Conservation (phyloP, 768 basidiomycete genomes). For the Boletus subcaerulescens region DNA sequence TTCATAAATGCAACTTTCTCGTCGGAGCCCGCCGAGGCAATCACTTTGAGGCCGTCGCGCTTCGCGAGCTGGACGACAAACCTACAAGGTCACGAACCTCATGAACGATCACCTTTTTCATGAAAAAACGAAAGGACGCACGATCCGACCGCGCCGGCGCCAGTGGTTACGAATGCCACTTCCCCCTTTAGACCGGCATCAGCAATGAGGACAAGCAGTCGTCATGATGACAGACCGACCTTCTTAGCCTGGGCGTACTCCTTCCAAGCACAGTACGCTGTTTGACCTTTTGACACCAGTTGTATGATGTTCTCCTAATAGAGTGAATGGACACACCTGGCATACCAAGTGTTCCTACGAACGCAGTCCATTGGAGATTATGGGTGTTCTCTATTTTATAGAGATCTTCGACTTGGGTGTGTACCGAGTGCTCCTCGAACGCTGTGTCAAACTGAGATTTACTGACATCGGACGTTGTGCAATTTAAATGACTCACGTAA, state of each 20-base stretch:
- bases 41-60: constrained; percentile 54
- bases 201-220: background rate
- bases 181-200: constrained; percentile 37
- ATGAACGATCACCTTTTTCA: constrained; percentile 1
- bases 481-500: constrained; percentile 36
- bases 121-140: constrained; percentile 27
- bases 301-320: constrained; percentile 1
- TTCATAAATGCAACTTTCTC: constrained; percentile 65
- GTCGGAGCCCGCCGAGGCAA: constrained; percentile 67
- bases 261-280: constrained; percentile 18
- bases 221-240: constrained; percentile 17
- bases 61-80: constrained; percentile 52
- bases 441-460: constrained; percentile 38
- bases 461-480: constrained; percentile 32
- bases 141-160: constrained; percentile 55
- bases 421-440: constrained; percentile 18
- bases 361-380: constrained; percentile 30
- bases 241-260: constrained; percentile 16
- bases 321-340: constrained; percentile 7
- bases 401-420: background rate
- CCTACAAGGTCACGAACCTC: constrained; percentile 19
- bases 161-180: constrained; percentile 45
- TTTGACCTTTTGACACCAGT: constrained; percentile 20
- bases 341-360: constrained; percentile 34
- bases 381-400: constrained; percentile 26